Percentiles rank a stretch among this genome's conserved stretches.
Evolutionary conservation across 331 rosid genomes (phyloP).

Genomic region (Spiraea crenata): DNA sequence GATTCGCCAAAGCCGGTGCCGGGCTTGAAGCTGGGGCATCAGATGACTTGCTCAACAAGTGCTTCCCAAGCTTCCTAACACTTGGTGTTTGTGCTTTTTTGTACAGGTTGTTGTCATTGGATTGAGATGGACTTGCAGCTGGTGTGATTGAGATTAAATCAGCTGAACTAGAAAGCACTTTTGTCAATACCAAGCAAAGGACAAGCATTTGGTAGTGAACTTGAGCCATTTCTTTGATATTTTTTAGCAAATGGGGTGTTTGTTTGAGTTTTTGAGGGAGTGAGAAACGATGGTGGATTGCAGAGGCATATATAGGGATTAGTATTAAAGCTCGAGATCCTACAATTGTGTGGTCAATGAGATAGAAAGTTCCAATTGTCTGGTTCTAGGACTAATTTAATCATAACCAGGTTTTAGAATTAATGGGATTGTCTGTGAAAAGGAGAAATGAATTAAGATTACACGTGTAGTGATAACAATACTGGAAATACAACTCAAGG

Average conservation of each 20-base stretch:
- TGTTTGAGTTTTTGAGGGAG: constrained; percentile 15
- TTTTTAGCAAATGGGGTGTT: constrained; percentile 10
- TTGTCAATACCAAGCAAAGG: constrained; percentile 43
- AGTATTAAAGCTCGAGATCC: constrained; percentile 26
- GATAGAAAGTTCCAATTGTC: constrained; percentile 42
- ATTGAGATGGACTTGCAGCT: constrained; percentile 28
- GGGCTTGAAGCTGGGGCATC: constrained; percentile 30
- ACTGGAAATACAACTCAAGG: constrained; percentile 58
- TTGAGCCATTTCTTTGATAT: constrained; percentile 35
- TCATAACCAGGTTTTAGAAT: constrained; percentile 18
- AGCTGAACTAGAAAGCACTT: constrained; percentile 21
- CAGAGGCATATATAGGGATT: constrained; percentile 24
- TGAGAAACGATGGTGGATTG: constrained; percentile 19
- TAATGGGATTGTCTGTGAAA: constrained; percentile 44
- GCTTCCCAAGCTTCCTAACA: constrained; percentile 60
- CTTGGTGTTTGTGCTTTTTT: constrained; percentile 22
- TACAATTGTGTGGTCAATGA: constrained; percentile 35
- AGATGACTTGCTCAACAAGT: constrained; percentile 21
- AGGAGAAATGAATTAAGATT: constrained; percentile 31
- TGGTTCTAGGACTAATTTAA: constrained; percentile 27
- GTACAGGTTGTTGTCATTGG: neutral
- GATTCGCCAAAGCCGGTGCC: neutral
- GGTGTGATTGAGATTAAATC: constrained; percentile 32
- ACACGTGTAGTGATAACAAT: constrained; percentile 47
- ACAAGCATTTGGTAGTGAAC: constrained; percentile 28